Conservation (phyloP, 2,329 filamentous ascomycete genomes). For the Xylogone sp. region DNA sequence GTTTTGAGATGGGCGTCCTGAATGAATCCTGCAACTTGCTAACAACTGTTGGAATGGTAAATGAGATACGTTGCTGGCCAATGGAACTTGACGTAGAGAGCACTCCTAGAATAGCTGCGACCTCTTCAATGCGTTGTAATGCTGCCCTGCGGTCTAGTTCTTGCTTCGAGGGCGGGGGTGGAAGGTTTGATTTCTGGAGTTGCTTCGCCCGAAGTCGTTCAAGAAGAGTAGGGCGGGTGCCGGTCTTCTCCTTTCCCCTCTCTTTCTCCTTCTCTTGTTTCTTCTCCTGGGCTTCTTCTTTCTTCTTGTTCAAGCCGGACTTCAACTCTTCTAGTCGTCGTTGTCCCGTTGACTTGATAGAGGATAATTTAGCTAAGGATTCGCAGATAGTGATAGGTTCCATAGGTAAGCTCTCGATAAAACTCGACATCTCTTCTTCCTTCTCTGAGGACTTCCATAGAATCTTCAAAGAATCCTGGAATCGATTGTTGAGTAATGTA, state of each 20-base stretch:
- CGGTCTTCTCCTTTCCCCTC: constrained; percentile 20
- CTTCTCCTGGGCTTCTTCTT: constrained; percentile 33
- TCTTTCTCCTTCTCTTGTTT: constrained; percentile 29
- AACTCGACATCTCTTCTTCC: constrained; percentile 27
- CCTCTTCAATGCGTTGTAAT: constrained; percentile 63
- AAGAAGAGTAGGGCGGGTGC: constrained; percentile 61
- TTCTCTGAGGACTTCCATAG: constrained; percentile 35
- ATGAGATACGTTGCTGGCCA: constrained; percentile 56
- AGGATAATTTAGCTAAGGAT: constrained; percentile 49
- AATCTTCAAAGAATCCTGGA: constrained; percentile 46
- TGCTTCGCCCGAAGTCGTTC: constrained; percentile 75
- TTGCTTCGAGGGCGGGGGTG: constrained; percentile 44
- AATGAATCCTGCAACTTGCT: constrained; percentile 67
- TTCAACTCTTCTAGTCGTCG: constrained; percentile 67
- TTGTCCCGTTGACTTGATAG: constrained; percentile 62
- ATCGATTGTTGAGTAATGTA: constrained; percentile 48
- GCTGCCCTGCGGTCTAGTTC: constrained; percentile 61
- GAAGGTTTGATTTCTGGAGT: constrained; percentile 40
- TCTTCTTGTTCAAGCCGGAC: constrained; percentile 51
- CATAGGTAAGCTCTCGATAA: constrained; percentile 54
- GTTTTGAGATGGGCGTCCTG: constrained; percentile 37
- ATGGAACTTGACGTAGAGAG: constrained; percentile 50
- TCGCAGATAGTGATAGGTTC: constrained; percentile 48
- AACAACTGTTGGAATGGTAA: constrained; percentile 59
- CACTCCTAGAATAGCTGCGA: constrained; percentile 64